phyloP scores from a whole-genome alignment of 176 grass and related monocot genomes.

The sorghum (Sorghum bicolor) region DNA sequence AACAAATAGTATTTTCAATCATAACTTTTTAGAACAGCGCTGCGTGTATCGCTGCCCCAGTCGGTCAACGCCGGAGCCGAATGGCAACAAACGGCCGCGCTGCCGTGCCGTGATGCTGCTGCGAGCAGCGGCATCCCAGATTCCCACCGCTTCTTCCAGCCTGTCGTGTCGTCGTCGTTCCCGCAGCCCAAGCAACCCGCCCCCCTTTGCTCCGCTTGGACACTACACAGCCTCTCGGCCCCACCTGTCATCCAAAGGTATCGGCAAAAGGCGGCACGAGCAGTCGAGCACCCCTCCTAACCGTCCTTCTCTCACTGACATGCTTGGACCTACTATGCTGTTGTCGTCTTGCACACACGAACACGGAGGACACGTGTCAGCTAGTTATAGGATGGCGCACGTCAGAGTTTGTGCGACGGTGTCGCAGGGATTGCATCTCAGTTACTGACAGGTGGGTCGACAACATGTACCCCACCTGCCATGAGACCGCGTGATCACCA shows the following conservation, averaged over 20 bases:
- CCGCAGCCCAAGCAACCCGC: constrained; percentile 30
- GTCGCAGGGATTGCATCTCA: no score
- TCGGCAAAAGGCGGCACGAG: background rate
- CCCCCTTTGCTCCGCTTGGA: constrained; percentile 15
- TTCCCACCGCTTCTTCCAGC: background rate
- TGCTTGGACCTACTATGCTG: background rate
- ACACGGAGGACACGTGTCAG: no score
- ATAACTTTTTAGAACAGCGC: no score
- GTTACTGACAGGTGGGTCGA: background rate
- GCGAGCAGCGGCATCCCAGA: background rate
- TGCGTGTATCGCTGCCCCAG: background rate
- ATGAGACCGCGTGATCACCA: background rate
- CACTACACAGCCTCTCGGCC: background rate
- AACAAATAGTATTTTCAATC: no score
- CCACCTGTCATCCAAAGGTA: background rate
- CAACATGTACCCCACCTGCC: background rate
- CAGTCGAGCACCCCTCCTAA: no score
- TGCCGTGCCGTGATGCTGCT: background rate
- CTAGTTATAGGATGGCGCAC: no score
- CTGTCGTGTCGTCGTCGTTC: constrained; percentile 14
- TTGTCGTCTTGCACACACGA: background rate
- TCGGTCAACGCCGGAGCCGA: background rate
- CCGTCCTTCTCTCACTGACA: background rate
- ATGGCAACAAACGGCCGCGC: background rate
- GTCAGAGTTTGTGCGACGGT: no score